Conservation (phyloP, 1,284 basidiomycete species). For the Meira miltonrushii region DNA sequence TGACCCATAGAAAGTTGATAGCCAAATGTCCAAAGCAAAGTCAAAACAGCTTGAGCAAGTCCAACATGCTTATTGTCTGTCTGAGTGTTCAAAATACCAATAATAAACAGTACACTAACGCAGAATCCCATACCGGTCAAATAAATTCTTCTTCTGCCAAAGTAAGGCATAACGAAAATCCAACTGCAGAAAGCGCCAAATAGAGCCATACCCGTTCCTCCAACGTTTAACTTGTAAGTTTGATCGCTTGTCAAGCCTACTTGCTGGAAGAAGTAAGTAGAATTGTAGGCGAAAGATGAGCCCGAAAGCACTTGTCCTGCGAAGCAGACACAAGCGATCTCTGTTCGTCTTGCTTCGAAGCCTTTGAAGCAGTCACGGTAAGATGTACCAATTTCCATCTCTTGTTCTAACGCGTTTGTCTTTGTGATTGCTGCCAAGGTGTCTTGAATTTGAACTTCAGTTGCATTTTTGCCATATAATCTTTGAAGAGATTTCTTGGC, state of each 20-base stretch:
- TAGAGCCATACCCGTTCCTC: no score
- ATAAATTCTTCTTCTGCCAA: slow-evolving; percentile 56
- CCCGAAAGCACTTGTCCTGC: no score
- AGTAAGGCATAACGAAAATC: slow-evolving; percentile 51
- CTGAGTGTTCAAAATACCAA: slow-evolving; percentile 54
- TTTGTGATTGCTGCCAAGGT: slow-evolving; percentile 36
- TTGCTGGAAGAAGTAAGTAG: no score
- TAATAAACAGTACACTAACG: slow-evolving; percentile 55
- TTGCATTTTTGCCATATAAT: slow-evolving; percentile 26
- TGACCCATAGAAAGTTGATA: slow-evolving; percentile 42
- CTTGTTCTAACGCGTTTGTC: slow-evolving; percentile 43
- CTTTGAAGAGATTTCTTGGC: slow-evolving; percentile 22
- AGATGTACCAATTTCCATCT: slow-evolving; percentile 25
- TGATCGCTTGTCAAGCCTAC: no score
- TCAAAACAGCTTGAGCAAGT: slow-evolving; percentile 53
- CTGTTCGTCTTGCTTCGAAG: slow-evolving; percentile 35
- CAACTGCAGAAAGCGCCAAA: no score
- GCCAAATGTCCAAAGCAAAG: slow-evolving; percentile 47
- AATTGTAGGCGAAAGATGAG: no score
- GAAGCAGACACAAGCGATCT: slow-evolving; percentile 13
- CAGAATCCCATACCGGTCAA: slow-evolving; percentile 55
- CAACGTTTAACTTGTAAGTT: no score
- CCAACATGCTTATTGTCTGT: slow-evolving; percentile 3
- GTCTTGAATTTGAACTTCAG: slow-evolving; percentile 27
- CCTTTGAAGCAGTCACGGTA: slow-evolving; percentile 46